Percentiles rank a stretch among this genome's conserved stretches.
Conservation (phyloP, 352 stramenopile genomes). For the Phytopythium oedochilum region DNA sequence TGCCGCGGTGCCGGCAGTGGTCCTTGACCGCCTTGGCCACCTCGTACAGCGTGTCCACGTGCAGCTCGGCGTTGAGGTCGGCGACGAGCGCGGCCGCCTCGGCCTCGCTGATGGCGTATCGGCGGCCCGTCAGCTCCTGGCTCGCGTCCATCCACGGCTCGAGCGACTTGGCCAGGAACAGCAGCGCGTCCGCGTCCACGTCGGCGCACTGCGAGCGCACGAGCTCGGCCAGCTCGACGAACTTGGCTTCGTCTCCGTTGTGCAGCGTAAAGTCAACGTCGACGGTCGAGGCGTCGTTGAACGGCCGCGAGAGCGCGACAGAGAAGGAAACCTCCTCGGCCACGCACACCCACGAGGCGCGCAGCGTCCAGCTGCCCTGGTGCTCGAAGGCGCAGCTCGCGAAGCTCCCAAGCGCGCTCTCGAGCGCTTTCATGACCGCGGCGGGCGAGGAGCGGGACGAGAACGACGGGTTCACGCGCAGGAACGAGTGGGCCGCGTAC, state of each 20-base stretch:
- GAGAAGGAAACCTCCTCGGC: slow-evolving; percentile 62
- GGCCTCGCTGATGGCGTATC: slow-evolving; percentile 47
- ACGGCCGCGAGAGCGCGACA: slow-evolving; percentile 41
- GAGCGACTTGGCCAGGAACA: slow-evolving; percentile 41
- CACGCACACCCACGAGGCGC: slow-evolving; percentile 53
- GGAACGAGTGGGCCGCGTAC: slow-evolving; percentile 33
- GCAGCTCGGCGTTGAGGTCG: slow-evolving; percentile 56
- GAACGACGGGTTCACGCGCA: slow-evolving; percentile 49
- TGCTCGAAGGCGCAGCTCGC: slow-evolving; percentile 28
- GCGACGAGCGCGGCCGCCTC: slow-evolving; percentile 43
- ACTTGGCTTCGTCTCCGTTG: slow-evolving; percentile 50
- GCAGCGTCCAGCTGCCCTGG: slow-evolving; percentile 35
- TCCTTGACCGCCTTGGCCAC: slow-evolving; percentile 64
- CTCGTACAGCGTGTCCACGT: slow-evolving; percentile 56
- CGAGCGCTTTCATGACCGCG: slow-evolving; percentile 48
- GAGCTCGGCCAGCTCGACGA: slow-evolving; percentile 45
- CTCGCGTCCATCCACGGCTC: slow-evolving; percentile 54
- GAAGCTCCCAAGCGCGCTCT: slow-evolving; percentile 35
- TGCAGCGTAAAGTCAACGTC: slow-evolving; percentile 54
- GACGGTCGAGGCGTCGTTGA: slow-evolving; percentile 20
- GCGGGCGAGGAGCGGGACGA: slow-evolving; percentile 27
- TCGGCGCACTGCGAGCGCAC: slow-evolving; percentile 50
- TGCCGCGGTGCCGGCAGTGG: slow-evolving; percentile 63
- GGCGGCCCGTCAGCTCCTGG: slow-evolving; percentile 41
- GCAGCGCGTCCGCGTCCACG: slow-evolving; percentile 52